These are phyloP conservation scores for Trichomonas tenax DNA, from an alignment of 208 protist species.

Conservation along the genomic window DNA sequence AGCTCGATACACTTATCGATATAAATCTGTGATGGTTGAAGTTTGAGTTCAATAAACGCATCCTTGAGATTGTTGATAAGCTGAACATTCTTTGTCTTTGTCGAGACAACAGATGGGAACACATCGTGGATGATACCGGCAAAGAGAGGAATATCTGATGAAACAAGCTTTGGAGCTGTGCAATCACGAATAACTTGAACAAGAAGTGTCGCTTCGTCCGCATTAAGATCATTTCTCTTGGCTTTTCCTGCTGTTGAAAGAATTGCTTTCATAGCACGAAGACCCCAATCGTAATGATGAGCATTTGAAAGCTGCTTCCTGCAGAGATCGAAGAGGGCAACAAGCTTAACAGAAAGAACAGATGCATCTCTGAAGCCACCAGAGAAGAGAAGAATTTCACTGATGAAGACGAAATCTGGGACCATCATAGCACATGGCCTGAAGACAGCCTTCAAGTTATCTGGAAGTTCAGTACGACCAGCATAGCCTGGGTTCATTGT, in stretches of 20 bases:
- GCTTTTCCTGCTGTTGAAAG: constrained; percentile 75
- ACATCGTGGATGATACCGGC: constrained; percentile 75
- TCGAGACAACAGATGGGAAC: constrained; percentile 70
- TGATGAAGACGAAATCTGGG: constrained; percentile 85
- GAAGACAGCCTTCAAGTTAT: constrained; percentile 48
- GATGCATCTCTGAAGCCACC: constrained; percentile 81
- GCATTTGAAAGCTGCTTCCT: constrained; percentile 88
- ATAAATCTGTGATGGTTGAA: constrained; percentile 26
- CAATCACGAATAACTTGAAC: constrained; percentile 79
- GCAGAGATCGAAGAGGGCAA: constrained; percentile 79
- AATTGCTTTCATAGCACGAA: constrained; percentile 79
- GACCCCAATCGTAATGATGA: constrained; percentile 90
- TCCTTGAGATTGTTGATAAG: constrained; percentile 30
- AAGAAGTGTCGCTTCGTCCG: constrained; percentile 60
- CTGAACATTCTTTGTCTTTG: constrained; percentile 55
- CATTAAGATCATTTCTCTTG: constrained; percentile 45
- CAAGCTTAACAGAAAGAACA: constrained; percentile 75
- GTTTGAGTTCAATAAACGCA: constrained; percentile 51
- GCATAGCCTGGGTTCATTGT: constrained; percentile 95
- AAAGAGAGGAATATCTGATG: constrained; percentile 83
- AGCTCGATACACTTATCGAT: constrained; percentile 71
- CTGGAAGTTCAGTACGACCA: constrained; percentile 65
- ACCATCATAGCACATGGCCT: constrained; percentile 50
- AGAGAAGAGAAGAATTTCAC: constrained; percentile 87
- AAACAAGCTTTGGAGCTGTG: constrained; percentile 85